Evolutionary conservation across 2,329 filamentous ascomycete genomes (phyloP).

Genomic region (Ceratocystiopsis sp.): DNA sequence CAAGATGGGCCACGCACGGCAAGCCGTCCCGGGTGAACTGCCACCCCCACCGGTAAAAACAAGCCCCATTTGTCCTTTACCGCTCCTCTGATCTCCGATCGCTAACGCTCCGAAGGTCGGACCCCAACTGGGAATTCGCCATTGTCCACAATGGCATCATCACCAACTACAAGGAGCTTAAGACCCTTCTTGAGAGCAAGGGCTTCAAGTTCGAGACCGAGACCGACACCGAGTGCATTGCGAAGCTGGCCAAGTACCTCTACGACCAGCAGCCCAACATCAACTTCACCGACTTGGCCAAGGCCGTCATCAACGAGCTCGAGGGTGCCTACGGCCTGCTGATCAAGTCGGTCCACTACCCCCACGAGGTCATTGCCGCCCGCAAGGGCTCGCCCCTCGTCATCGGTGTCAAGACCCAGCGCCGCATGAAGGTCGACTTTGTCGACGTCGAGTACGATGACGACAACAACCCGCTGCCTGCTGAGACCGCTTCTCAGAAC

Average conservation of each 20-base stretch:
- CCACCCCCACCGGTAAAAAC: conserved; percentile 89
- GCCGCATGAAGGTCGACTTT: conserved; percentile 99
- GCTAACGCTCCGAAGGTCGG: conserved; percentile 43
- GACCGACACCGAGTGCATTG: conserved; percentile 98
- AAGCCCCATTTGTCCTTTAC: neutral
- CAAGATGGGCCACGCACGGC: conserved; percentile 95
- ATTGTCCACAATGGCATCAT: conserved; percentile 99
- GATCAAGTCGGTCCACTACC: conserved; percentile 97
- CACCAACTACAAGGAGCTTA: conserved; percentile 99
- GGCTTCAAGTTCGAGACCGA: conserved; percentile 98
- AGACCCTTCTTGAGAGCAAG: conserved; percentile 81
- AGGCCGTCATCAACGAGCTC: conserved; percentile 95
- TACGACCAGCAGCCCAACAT: conserved; percentile 88
- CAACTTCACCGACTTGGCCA: conserved; percentile 89
- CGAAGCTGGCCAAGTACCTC: conserved; percentile 96
- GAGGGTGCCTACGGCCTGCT: conserved; percentile 94
- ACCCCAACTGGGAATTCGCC: conserved; percentile 87
- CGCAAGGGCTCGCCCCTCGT: conserved; percentile 97
- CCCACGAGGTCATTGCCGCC: conserved; percentile 92
- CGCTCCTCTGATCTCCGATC: too few relatives aligned
- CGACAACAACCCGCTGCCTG: conserved; percentile 66
- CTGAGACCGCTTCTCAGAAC: conserved; percentile 91
- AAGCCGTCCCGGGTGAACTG: conserved; percentile 88
- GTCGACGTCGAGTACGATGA: conserved; percentile 96
- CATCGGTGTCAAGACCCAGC: conserved; percentile 89